phyloP scores from a whole-genome alignment of 768 basidiomycete genomes.

The Rhodosporidiobolus odoratus region DNA sequence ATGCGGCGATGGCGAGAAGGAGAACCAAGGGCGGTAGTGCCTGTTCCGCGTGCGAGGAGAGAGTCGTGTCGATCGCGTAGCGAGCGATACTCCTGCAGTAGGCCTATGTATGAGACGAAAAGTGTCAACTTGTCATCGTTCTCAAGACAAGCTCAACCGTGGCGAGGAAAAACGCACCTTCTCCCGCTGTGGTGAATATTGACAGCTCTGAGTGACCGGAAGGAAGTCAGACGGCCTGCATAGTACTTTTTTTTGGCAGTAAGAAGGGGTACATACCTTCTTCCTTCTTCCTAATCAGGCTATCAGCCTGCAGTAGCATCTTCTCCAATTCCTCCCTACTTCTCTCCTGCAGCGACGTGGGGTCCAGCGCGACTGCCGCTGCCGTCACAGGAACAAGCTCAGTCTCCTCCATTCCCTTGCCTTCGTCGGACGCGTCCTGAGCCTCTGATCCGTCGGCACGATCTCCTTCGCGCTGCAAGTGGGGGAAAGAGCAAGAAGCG shows the following conservation, averaged over 20 bases:
- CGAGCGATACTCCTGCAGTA: conserved; percentile 7
- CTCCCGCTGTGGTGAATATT: conserved; percentile 11
- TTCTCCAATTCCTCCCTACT: conserved; percentile 38
- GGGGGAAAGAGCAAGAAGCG: no score
- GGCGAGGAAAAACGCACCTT: not conserved
- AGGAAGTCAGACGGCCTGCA: not conserved
- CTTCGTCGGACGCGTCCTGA: not conserved
- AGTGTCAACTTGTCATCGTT: not conserved
- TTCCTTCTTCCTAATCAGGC: conserved; percentile 37
- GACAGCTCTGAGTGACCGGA: conserved; percentile 19
- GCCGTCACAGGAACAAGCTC: no score
- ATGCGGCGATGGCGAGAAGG: not conserved
- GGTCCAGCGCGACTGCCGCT: not conserved
- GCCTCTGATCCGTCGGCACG: no score
- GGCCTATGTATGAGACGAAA: not conserved
- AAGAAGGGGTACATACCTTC: conserved; percentile 24
- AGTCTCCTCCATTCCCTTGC: not conserved
- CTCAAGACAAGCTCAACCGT: not conserved
- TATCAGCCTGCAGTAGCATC: conserved; percentile 37
- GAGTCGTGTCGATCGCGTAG: conserved; percentile 24
- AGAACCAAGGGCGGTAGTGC: not conserved
- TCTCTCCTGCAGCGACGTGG: conserved; percentile 15
- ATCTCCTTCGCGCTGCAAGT: no score
- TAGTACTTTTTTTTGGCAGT: not conserved
- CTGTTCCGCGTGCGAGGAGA: conserved; percentile 1